Evolutionary conservation across 1,139 yeast species (phyloP).

Genomic region (Yamadazyma blattariae): DNA sequence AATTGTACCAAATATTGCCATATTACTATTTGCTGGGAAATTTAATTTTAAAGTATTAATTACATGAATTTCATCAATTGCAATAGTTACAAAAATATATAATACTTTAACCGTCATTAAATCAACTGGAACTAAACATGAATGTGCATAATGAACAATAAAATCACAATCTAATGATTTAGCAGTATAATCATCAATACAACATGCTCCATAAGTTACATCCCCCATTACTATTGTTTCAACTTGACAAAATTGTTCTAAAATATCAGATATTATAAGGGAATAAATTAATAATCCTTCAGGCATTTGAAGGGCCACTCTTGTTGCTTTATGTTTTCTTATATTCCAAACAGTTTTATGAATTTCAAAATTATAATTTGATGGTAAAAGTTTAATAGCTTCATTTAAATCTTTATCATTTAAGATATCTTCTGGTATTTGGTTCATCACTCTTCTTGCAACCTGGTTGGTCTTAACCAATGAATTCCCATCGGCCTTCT

Average conservation of each 20-base stretch:
- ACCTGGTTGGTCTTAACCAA: constrained; percentile 30
- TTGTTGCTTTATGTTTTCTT: constrained; percentile 62
- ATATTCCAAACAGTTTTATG: constrained; percentile 96
- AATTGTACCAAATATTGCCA: constrained; percentile 90
- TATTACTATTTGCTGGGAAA: constrained; percentile 57
- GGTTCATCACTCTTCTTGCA: constrained; percentile 67
- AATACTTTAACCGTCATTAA: constrained; percentile 85
- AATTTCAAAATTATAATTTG: constrained; percentile 91
- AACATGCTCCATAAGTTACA: constrained; percentile 97
- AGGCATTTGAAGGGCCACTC: constrained; percentile 95
- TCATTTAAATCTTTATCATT: constrained; percentile 76
- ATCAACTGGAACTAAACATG: constrained; percentile 94
- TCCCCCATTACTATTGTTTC: constrained; percentile 98
- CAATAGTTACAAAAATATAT: constrained; percentile 93
- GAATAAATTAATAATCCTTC: constrained; percentile 91
- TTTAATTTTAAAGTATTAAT: constrained; percentile 72
- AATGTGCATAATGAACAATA: constrained; percentile 95
- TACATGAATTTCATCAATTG: constrained; percentile 80
- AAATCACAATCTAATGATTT: constrained; percentile 90
- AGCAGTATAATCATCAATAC: constrained; percentile 96
- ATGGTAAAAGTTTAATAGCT: constrained; percentile 78
- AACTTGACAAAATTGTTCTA: constrained; percentile 85
- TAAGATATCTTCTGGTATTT: constrained; percentile 85
- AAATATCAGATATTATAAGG: constrained; percentile 79
- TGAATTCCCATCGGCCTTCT: constrained; percentile 16